Evolutionary conservation across 345 rosid genomes (phyloP).

Genomic region (Eutrema japonicum): DNA sequence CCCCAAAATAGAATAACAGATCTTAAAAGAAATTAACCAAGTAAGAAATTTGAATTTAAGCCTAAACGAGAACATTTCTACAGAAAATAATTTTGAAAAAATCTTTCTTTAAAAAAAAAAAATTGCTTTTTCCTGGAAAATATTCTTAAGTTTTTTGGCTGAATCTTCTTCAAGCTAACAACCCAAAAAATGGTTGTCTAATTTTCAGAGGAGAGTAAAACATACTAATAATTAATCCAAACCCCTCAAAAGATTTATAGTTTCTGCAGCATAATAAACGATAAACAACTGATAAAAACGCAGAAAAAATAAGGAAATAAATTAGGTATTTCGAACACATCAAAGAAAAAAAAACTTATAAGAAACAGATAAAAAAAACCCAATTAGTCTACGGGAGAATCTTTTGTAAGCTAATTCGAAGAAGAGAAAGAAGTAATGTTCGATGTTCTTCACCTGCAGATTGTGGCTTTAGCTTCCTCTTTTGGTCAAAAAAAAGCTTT

Average conservation of each 20-base stretch:
- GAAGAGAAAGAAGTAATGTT: conserved; percentile 15
- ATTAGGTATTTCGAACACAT: neutral
- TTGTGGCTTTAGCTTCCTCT: conserved; percentile 30
- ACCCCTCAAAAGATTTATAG: conserved; percentile 1
- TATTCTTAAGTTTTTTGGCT: neutral
- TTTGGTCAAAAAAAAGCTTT: conserved; percentile 21
- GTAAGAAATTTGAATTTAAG: conserved; percentile 4
- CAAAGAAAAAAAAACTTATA: neutral
- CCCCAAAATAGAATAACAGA: conserved; percentile 38
- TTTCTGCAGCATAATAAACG: conserved; percentile 11
- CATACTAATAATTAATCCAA: neutral
- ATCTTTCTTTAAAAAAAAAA: neutral
- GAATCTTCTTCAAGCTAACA: conserved; percentile 37
- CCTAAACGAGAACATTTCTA: neutral
- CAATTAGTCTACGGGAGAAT: neutral
- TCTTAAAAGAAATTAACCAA: conserved; percentile 9
- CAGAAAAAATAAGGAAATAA: neutral
- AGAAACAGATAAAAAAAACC: conserved; percentile 6
- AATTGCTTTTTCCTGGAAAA: conserved; percentile 10
- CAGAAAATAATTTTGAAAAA: conserved; percentile 1
- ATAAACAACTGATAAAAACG: neutral
- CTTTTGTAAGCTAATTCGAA: conserved; percentile 6
- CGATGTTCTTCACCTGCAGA: conserved; percentile 34
- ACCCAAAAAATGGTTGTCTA: conserved; percentile 3
- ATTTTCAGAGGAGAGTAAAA: conserved; percentile 25